phyloP scores from a whole-genome alignment of 2,329 filamentous ascomycete species.

The Cercospora canescens region DNA sequence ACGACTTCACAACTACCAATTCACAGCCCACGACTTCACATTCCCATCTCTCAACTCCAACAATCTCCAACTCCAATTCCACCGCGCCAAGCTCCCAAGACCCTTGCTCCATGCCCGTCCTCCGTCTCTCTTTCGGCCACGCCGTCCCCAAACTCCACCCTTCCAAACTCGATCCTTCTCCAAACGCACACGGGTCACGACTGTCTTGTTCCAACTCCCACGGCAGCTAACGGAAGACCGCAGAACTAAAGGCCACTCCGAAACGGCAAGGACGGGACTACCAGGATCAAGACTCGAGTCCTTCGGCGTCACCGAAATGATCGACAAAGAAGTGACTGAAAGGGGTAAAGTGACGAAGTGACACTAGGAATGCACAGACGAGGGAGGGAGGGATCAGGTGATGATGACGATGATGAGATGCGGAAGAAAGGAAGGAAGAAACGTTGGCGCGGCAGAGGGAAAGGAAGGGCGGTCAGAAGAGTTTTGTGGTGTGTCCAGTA shows the following conservation, averaged over 20 bases:
- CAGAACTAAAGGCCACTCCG: slow-evolving; percentile 12
- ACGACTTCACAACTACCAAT: too few relatives aligned
- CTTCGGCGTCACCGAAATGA: neutral
- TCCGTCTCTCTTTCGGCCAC: neutral
- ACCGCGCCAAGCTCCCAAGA: too few relatives aligned
- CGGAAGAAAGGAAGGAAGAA: neutral
- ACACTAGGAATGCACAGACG: neutral
- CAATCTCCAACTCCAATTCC: too few relatives aligned
- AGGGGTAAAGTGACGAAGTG: neutral
- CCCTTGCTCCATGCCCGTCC: too few relatives aligned
- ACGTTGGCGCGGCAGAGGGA: too few relatives aligned
- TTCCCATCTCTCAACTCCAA: too few relatives aligned
- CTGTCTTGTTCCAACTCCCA: neutral
- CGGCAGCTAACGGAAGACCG: slow-evolving; percentile 12
- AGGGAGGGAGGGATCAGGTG: neutral
- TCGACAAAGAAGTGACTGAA: neutral
- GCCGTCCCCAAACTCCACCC: neutral
- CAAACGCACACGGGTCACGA: too few relatives aligned
- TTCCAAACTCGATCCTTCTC: neutral
- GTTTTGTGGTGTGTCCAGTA: neutral
- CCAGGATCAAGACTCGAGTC: neutral
- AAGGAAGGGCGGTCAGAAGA: neutral
- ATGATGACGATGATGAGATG: neutral
- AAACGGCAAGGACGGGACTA: neutral
- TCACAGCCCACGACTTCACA: too few relatives aligned